phyloP scores from a whole-genome alignment of 192 early-diverging fungal species.

The Funneliformis geosporum region DNA sequence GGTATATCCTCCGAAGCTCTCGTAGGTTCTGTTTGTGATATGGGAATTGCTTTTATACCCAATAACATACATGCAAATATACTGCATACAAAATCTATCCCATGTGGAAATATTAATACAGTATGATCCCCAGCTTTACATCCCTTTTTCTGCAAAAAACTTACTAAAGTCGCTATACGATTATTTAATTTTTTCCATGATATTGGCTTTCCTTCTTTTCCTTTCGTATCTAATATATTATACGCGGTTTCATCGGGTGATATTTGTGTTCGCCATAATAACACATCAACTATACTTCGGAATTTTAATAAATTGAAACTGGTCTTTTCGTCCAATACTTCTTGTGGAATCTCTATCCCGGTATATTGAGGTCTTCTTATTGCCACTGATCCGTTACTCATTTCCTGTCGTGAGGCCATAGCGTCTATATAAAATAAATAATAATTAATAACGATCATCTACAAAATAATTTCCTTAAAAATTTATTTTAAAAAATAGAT shows the following conservation, averaged over 20 bases:
- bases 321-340: constrained; percentile 71
- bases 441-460: not conserved
- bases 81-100: constrained; percentile 68
- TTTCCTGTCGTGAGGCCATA: constrained; percentile 32
- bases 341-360: constrained; percentile 62
- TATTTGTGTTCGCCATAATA: constrained; percentile 70
- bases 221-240: constrained; percentile 56
- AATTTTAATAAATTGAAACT: constrained; percentile 69
- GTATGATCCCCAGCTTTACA: constrained; percentile 59
- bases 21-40: constrained; percentile 64
- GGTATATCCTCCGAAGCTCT: constrained; percentile 72
- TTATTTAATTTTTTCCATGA: constrained; percentile 70
- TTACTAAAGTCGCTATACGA: constrained; percentile 66
- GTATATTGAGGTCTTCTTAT: constrained; percentile 62
- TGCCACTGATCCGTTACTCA: constrained; percentile 26
- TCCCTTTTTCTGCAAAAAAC: constrained; percentile 62
- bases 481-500: not conserved
- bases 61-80: constrained; percentile 82
- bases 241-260: constrained; percentile 68
- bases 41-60: constrained; percentile 70
- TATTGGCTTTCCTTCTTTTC: constrained; percentile 62
- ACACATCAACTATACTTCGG: constrained; percentile 66
- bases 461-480: not conserved
- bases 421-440: constrained; percentile 32
- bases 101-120: constrained; percentile 64